Conservation (phyloP, 306 rosid genomes). For the Pyrus bretschneideri region DNA sequence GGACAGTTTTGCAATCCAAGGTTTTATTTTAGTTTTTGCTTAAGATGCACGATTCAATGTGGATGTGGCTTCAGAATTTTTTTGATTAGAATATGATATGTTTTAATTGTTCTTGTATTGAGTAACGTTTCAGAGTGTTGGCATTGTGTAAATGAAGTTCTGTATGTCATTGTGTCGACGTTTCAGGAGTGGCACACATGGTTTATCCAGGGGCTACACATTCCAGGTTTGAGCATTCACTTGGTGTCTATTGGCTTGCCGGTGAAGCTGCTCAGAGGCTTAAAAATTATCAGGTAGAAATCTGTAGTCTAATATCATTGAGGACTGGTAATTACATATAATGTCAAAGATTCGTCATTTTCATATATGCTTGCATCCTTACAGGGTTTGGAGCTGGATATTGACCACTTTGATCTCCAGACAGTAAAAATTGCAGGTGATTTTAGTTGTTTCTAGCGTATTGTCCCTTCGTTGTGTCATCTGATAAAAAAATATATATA, state of each 20-base stretch:
- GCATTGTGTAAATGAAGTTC: not conserved
- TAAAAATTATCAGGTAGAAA: constrained; percentile 49
- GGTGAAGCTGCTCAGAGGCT: constrained; percentile 74
- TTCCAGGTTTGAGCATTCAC: constrained; percentile 92
- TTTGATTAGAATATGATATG: not conserved
- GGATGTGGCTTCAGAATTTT: not conserved
- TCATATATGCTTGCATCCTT: constrained; percentile 20
- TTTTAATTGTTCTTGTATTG: not conserved
- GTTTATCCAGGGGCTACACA: constrained; percentile 94
- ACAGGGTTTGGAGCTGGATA: constrained; percentile 82
- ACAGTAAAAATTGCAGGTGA: constrained; percentile 92
- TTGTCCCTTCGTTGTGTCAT: not conserved
- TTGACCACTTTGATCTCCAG: constrained; percentile 73
- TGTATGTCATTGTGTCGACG: not conserved
- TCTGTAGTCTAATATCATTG: not conserved
- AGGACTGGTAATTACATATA: not conserved
- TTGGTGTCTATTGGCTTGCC: constrained; percentile 94
- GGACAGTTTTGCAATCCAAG: not conserved
- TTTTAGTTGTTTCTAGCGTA: not conserved
- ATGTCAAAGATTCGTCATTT: not conserved
- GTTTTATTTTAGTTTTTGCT: not conserved
- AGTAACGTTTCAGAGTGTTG: not conserved
- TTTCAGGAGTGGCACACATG: constrained; percentile 68
- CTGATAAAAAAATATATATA: not conserved
- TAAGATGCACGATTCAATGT: not conserved